Base-by-base conservation (phyloP, 2,329 filamentous ascomycete genomes). In the Phialophora expanda region DNA sequence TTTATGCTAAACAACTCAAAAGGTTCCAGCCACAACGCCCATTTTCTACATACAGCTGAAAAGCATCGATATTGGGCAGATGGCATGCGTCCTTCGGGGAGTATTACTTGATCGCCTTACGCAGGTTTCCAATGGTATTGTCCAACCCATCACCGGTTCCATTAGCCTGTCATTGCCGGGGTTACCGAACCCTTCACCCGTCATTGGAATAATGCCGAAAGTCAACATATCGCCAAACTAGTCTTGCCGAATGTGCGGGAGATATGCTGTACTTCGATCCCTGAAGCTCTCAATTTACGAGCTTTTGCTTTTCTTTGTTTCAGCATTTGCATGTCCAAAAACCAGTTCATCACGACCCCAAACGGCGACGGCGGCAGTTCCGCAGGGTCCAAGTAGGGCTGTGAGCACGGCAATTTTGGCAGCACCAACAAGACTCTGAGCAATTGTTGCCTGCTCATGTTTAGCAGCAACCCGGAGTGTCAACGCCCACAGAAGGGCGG, bases 321-420 rank as follows among this genome's bases (percentile, higher is more conserved):
- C 76, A 68, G 74, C 62, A 24, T 56, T 60, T 74, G 63, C 75
- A 75, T 62, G 76, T 71, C 59, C 68, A 66, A 80, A 72, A 1
- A 81, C 73, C 32, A 79, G 50, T 67, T 82, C 79, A 73, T 85
- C 83, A 61, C 83, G 78, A 69, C 81, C 78, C 83, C 83, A 84
- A 17, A 85, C 74, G 61, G 83, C 72, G 51, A 79, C 75, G 6
- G 82, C 77, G 7, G 79, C 77, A 22, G 79, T 78, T 4, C 79
- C 82, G 26, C 77, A 75, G 0, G 83, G 82, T 0, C 83, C 83
- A 11, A 77, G 73, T 12, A 83, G 12, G 26, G 76, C 56, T 14
- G 75, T 71, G 72, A 80, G 76, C 1, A 75, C 14, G 11, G 68
- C 69, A 22, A 77, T 72, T 71, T 82, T 81, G 7, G 75, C 46